Conservation (phyloP, 106 monocot genomes). For the Cymbidium sinense region DNA sequence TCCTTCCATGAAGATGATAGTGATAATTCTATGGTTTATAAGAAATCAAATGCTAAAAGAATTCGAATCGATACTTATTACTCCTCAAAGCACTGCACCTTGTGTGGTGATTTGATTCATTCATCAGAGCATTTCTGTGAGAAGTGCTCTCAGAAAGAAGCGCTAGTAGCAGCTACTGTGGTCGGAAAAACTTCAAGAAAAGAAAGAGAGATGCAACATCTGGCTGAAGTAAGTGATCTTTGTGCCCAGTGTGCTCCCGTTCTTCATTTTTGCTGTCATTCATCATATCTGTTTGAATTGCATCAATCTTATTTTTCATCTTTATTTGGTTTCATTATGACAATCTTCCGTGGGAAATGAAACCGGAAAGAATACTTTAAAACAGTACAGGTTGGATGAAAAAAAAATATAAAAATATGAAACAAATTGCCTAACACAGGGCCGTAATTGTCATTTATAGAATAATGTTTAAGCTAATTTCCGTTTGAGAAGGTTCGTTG, state of each 20-base stretch:
- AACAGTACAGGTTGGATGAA: neutral
- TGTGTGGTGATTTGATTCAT: conserved; percentile 65
- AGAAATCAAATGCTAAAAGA: conserved; percentile 30
- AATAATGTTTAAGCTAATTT: too few relatives aligned
- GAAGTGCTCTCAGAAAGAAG: conserved; percentile 43
- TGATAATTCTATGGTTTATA: conserved; percentile 10
- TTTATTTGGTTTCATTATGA: neutral
- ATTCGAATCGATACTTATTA: conserved; percentile 89
- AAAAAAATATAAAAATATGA: too few relatives aligned
- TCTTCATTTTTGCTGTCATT: neutral
- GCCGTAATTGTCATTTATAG: too few relatives aligned
- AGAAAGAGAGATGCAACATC: conserved; percentile 71
- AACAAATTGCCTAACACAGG: too few relatives aligned
- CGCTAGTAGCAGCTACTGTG: conserved; percentile 42
- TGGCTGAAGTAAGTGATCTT: conserved; percentile 53
- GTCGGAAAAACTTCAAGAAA: conserved; percentile 61
- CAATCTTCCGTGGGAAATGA: neutral
- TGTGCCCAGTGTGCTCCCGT: neutral
- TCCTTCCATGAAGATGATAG: conserved; percentile 19
- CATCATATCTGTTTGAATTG: neutral
- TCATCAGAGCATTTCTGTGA: conserved; percentile 45
- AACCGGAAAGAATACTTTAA: neutral
- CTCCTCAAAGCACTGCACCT: conserved; percentile 55
- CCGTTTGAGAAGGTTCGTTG: too few relatives aligned
- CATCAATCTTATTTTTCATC: neutral